Percentiles rank a stretch among this genome's conserved stretches.
phyloP scores from a whole-genome alignment of 2,329 filamentous ascomycete species.

The Aspergillus pseudotamarii region DNA sequence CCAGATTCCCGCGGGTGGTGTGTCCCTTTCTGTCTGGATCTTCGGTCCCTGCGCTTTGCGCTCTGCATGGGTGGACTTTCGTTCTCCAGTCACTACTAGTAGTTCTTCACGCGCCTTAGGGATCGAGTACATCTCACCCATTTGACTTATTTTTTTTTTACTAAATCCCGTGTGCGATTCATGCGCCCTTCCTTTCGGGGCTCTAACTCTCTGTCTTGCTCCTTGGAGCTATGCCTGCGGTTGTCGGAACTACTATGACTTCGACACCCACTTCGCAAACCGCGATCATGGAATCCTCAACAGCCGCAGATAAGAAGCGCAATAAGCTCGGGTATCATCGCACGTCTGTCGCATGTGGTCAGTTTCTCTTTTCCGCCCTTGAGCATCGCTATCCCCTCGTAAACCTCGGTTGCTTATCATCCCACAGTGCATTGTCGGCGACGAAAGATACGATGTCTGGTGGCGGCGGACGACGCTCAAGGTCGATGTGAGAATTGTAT shows the following conservation, averaged over 20 bases:
- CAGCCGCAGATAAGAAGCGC: constrained; percentile 67
- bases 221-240: constrained; percentile 43
- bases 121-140: neutral
- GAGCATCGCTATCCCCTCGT: neutral
- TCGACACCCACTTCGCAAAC: constrained; percentile 35
- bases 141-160: neutral
- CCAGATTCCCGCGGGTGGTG: constrained; percentile 2
- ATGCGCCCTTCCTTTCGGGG: constrained; percentile 29
- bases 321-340: constrained; percentile 96
- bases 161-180: constrained; percentile 17
- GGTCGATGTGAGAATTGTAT: constrained; percentile 91
- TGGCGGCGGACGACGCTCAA: constrained; percentile 70
- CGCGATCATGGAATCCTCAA: constrained; percentile 40
- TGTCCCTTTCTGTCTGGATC: constrained; percentile 4
- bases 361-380: constrained; percentile 48
- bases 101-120: neutral
- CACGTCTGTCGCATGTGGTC: constrained; percentile 93
- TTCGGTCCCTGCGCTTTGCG: constrained; percentile 9
- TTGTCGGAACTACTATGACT: constrained; percentile 35
- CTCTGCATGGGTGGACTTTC: constrained; percentile 10
- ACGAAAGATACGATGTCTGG: constrained; percentile 89
- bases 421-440: constrained; percentile 80
- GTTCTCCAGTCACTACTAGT: constrained; percentile 3
- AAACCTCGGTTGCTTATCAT: constrained; percentile 21
- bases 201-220: constrained; percentile 22